A percentile compares a stretch with the other conserved stretches of the same genome.
Evolutionary conservation across 2,329 filamentous ascomycete species (phyloP).

Genomic region (Pestalotiopsis sp.): DNA sequence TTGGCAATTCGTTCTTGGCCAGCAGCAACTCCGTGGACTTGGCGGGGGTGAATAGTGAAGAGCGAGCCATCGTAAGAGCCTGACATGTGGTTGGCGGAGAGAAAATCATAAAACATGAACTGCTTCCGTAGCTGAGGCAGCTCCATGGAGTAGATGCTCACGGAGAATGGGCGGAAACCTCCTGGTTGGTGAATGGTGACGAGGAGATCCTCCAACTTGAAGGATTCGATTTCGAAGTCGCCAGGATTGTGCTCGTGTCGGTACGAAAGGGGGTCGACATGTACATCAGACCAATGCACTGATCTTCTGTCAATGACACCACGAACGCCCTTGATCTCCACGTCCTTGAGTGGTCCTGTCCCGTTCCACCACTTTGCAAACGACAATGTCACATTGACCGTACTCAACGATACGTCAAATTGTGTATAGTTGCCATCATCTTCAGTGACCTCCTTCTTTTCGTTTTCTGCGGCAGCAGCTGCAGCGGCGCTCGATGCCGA

Average conservation of each 20-base stretch:
- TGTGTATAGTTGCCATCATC: slow-evolving; percentile 98
- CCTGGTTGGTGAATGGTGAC: slow-evolving; percentile 90
- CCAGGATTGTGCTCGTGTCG: slow-evolving; percentile 86
- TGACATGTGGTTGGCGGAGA: slow-evolving; percentile 94
- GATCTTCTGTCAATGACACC: slow-evolving; percentile 90
- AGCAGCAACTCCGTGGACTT: slow-evolving; percentile 79
- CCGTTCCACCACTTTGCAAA: slow-evolving; percentile 99
- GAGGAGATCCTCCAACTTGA: slow-evolving; percentile 92
- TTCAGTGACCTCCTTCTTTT: slow-evolving; percentile 48
- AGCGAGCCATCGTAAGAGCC: slow-evolving; percentile 94
- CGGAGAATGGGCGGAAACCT: slow-evolving; percentile 89
- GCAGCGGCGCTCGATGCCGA: slow-evolving; percentile 84
- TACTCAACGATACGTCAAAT: slow-evolving; percentile 93
- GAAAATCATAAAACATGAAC: slow-evolving; percentile 97
- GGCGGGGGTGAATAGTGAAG: slow-evolving; percentile 94
- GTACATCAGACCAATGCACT: slow-evolving; percentile 70
- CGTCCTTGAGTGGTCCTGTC: slow-evolving; percentile 86
- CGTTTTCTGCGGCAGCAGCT: slow-evolving; percentile 74
- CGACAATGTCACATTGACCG: slow-evolving; percentile 93
- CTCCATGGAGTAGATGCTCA: slow-evolving; percentile 96
- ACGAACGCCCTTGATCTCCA: slow-evolving; percentile 90
- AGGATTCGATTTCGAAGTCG: slow-evolving; percentile 95
- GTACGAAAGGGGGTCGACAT: slow-evolving; percentile 82
- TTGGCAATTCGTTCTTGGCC: slow-evolving; percentile 57
- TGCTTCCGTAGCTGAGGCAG: slow-evolving; percentile 91